Conservation (phyloP, 495 filamentous ascomycete genomes). For the Penicillium diatomitis region DNA sequence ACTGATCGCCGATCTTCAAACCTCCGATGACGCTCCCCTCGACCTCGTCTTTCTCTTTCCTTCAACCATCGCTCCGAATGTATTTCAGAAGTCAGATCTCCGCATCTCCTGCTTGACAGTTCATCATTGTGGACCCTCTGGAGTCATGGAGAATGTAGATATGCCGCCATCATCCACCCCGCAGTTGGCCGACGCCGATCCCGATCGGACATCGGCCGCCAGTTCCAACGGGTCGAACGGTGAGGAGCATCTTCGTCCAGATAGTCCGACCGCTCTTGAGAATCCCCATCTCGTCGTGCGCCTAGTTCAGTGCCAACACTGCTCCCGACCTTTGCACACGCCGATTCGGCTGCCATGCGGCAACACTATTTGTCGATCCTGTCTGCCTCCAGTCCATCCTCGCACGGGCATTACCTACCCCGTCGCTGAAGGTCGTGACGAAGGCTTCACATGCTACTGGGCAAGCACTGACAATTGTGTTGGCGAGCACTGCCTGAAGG, state of each 20-base stretch:
- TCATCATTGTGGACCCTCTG: not conserved
- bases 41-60: conserved; percentile 1
- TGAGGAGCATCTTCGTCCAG: conserved; percentile 31
- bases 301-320: conserved; percentile 65
- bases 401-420: conserved; percentile 70
- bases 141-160: conserved; percentile 24
- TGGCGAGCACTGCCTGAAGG: conserved; percentile 62
- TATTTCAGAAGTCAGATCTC: not conserved
- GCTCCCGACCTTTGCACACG: conserved; percentile 55
- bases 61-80: conserved; percentile 1
- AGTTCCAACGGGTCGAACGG: conserved; percentile 8
- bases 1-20: conserved; percentile 13
- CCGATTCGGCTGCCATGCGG: conserved; percentile 81
- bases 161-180: conserved; percentile 4
- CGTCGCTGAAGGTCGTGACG: conserved; percentile 48
- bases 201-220: conserved; percentile 2
- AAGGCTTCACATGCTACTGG: conserved; percentile 67
- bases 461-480: conserved; percentile 39
- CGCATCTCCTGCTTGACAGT: not conserved
- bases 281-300: conserved; percentile 46
- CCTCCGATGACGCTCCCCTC: conserved; percentile 4
- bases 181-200: conserved; percentile 3
- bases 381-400: conserved; percentile 55
- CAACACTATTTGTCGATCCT: conserved; percentile 63
- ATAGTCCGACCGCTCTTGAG: conserved; percentile 29